Evolutionary conservation across 2,329 filamentous ascomycete genomes (phyloP).

Genomic region (Neonectria sp.): DNA sequence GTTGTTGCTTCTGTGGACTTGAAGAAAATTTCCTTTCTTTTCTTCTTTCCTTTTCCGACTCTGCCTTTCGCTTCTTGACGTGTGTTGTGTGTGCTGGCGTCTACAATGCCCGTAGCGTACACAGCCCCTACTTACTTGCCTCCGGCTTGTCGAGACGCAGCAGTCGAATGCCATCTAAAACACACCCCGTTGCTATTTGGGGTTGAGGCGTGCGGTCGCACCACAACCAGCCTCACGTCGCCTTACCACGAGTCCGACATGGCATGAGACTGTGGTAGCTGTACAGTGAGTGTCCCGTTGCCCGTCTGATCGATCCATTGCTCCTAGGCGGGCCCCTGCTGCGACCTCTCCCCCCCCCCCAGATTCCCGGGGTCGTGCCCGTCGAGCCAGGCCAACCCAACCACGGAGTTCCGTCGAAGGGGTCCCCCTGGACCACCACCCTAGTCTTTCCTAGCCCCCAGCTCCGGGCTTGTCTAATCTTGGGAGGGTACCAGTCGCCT

Average conservation of each 20-base stretch:
- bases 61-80: slow-evolving; percentile 20
- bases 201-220: slow-evolving; percentile 40
- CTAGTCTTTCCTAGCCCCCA: slow-evolving; percentile 46
- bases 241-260: slow-evolving; percentile 43
- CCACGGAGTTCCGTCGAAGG: slow-evolving; percentile 43
- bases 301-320: slow-evolving; percentile 45
- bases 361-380: slow-evolving; percentile 50
- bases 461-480: slow-evolving; percentile 47
- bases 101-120: slow-evolving; percentile 25
- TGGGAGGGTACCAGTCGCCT: slow-evolving; percentile 45
- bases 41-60: slow-evolving; percentile 19
- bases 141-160: slow-evolving; percentile 25
- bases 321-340: slow-evolving; percentile 40
- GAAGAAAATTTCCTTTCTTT: slow-evolving; percentile 36
- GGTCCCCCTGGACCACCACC: slow-evolving; percentile 47
- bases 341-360: slow-evolving; percentile 43
- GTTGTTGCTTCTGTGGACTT: slow-evolving; percentile 44
- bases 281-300: slow-evolving; percentile 40
- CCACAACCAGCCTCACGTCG: slow-evolving; percentile 44
- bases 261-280: slow-evolving; percentile 44
- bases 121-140: slow-evolving; percentile 11
- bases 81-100: slow-evolving; percentile 18
- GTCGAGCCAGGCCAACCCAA: slow-evolving; percentile 46
- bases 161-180: slow-evolving; percentile 29
- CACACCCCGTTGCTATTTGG: slow-evolving; percentile 32